These are phyloP conservation scores for Barnettozyma populi DNA, from an alignment of 805 yeast genomes.

Conservation along the genomic window DNA sequence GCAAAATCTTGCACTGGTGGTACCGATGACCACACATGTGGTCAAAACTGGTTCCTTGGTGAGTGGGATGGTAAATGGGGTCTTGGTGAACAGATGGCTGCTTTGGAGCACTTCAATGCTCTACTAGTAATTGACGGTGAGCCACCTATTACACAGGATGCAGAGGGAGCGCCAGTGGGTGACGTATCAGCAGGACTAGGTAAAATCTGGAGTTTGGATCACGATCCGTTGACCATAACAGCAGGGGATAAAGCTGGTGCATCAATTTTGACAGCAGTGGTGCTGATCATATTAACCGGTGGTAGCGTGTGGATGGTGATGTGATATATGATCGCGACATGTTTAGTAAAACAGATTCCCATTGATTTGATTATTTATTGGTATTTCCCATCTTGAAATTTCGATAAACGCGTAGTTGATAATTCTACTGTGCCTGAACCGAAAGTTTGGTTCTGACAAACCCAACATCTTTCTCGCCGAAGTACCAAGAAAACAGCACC, in stretches of 20 bases:
- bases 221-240: conserved; percentile 40
- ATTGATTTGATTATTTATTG: too few relatives aligned
- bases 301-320: conserved; percentile 78
- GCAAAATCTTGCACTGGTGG: conserved; percentile 73
- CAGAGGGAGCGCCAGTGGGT: conserved; percentile 51
- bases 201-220: conserved; percentile 30
- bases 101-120: conserved; percentile 55
- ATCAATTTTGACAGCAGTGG: conserved; percentile 72
- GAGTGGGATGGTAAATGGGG: conserved; percentile 68
- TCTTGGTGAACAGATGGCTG: conserved; percentile 72
- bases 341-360: too few relatives aligned
- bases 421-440: too few relatives aligned
- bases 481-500: too few relatives aligned
- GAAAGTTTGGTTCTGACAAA: too few relatives aligned
- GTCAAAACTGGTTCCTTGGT: conserved; percentile 52
- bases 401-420: too few relatives aligned
- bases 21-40: conserved; percentile 70
- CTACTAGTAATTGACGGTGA: conserved; percentile 37
- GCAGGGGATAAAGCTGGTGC: conserved; percentile 80
- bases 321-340: conserved; percentile 17
- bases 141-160: conserved; percentile 45
- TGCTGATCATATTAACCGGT: conserved; percentile 49
- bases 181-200: conserved; percentile 42
- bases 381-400: too few relatives aligned
- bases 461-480: too few relatives aligned